phyloP scores from a whole-genome alignment of 176 grass and related monocot genomes.

The Carex myosuroides region DNA sequence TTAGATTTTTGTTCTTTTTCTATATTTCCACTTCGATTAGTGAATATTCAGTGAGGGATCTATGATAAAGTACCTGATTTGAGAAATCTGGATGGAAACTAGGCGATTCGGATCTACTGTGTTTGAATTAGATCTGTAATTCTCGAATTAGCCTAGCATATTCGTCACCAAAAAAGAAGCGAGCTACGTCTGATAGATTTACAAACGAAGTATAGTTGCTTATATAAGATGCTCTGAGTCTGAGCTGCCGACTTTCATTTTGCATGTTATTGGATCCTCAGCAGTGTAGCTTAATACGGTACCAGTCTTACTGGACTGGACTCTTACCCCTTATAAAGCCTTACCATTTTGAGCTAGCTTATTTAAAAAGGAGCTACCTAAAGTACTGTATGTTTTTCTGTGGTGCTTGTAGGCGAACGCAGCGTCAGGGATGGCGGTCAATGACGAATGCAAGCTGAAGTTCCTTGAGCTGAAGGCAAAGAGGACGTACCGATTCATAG shows the following conservation, averaged over 20 bases:
- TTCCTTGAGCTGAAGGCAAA: conserved; percentile 36
- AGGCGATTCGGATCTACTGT: neutral
- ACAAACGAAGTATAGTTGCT: too few relatives aligned
- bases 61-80: neutral
- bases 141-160: too few relatives aligned
- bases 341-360: neutral
- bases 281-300: neutral
- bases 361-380: neutral
- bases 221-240: neutral
- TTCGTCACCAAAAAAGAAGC: too few relatives aligned
- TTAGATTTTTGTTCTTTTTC: neutral
- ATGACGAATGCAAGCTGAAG: conserved; percentile 42
- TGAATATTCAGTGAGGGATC: neutral
- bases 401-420: conserved; percentile 27
- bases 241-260: neutral
- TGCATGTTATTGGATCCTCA: neutral
- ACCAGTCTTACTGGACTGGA: neutral
- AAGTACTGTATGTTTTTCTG: neutral
- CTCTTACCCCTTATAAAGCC: neutral
- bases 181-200: too few relatives aligned
- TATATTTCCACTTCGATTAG: neutral
- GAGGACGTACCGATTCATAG: conserved; percentile 30
- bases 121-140: conserved; percentile 10
- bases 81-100: neutral
- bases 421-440: conserved; percentile 41